phyloP scores from a whole-genome alignment of 768 basidiomycete species.

The Mycena amicta region DNA sequence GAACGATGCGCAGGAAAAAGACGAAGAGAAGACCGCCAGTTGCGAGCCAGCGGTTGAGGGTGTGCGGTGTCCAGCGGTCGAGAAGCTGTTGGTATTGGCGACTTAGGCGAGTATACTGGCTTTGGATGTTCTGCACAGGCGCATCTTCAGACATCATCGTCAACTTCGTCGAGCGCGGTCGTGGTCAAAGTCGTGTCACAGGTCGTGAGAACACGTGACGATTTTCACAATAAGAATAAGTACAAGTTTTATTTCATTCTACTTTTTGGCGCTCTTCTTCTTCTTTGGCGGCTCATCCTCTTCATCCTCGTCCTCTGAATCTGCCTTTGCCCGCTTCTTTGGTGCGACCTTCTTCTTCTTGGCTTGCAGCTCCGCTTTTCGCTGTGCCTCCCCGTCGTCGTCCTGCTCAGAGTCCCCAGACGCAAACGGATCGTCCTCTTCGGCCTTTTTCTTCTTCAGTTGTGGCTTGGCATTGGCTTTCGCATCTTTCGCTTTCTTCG shows the following conservation, averaged over 20 bases:
- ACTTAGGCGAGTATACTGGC: constrained; percentile 54
- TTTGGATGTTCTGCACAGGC: constrained; percentile 51
- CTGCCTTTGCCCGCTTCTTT: constrained; percentile 21
- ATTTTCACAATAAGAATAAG: neutral
- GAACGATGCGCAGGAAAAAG: constrained; percentile 84
- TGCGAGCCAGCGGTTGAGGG: constrained; percentile 85
- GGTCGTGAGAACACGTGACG: neutral
- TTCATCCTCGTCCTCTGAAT: constrained; percentile 30
- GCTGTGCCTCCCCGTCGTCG: constrained; percentile 19
- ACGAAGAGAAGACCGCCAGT: constrained; percentile 70
- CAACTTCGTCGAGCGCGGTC: neutral
- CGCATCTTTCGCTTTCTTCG: constrained; percentile 11
- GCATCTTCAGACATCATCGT: constrained; percentile 55
- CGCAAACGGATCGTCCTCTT: constrained; percentile 62
- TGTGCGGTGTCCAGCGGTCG: constrained; percentile 92
- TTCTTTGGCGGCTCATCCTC: constrained; percentile 40
- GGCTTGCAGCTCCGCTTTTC: constrained; percentile 19
- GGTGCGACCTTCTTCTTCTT: constrained; percentile 24
- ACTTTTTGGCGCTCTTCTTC: constrained; percentile 26
- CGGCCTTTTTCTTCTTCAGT: constrained; percentile 53
- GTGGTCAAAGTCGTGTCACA: neutral
- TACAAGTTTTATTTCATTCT: neutral
- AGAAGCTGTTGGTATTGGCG: constrained; percentile 85
- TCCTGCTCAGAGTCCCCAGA: constrained; percentile 46
- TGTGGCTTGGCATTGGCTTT: constrained; percentile 1